Base-by-base conservation (phyloP, 1,284 basidiomycete species). In the Agaricales sp. region DNA sequence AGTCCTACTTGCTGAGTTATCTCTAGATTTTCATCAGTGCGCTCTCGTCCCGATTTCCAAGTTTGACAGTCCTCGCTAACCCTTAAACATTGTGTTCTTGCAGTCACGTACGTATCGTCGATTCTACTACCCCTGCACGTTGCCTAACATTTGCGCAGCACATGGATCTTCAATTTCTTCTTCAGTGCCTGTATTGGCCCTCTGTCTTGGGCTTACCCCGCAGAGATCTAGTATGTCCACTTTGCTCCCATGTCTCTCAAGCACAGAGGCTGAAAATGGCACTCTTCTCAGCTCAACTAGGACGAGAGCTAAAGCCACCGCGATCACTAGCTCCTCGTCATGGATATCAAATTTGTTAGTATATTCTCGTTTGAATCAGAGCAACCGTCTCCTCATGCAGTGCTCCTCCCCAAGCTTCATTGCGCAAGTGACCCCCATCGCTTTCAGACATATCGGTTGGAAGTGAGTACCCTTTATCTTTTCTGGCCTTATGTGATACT, bases 281-380 rank as follows among this genome's bases (percentile, higher is more conserved):
- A 4, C 37, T 51, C 53, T 63, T 63, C 2, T 63, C 68, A 61
- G 59, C 62, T 78, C 75, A 49, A 80, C 75, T 14, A 60, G 72
- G n/a, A 78, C 76, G 6, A 67, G 80, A 14, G 78, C 78, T 12
- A 80, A 80, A 58, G 77, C 73, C 1, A 78, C 75, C 0, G 75
- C 77, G 1, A 65, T 81, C 24, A 78, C 78, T 1, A 74, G 70
- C 39, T 74, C 73, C 2, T 67, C 69, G 0, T 72, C 70, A 2
- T 77, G 74, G 73, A 66, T 75, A 12, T 73, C 70, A 2, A 75
- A 75, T 56, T 73, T 70, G 68, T 67, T 30, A 30, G 65, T 63
- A 47, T 3, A 47, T 24, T 18, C 37, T 22, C n/a, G 4, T 41
- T n/a, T n/a, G n/a, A n/a, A n/a, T n/a, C n/a, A n/a, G n/a, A n/a